A percentile compares a stretch with the other conserved stretches of the same genome.
phyloP scores from a whole-genome alignment of 1,139 yeast genomes.

The Candida dubliniensis region DNA sequence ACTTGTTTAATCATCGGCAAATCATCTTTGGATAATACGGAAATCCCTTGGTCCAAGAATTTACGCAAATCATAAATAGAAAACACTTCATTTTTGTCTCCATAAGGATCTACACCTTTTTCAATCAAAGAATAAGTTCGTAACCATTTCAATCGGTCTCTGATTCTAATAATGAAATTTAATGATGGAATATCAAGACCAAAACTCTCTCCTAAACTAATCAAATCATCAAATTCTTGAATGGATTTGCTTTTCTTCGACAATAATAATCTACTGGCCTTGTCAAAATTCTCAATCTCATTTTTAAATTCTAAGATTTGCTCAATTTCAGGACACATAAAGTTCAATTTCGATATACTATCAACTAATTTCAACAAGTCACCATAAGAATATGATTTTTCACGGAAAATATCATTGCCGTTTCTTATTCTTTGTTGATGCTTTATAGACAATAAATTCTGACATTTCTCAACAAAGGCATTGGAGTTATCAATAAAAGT shows the following conservation, averaged over 20 bases:
- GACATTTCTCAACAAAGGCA: slow-evolving; percentile 58
- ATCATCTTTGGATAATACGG: slow-evolving; percentile 32
- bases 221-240: slow-evolving; percentile 47
- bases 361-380: slow-evolving; percentile 37
- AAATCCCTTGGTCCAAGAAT: slow-evolving; percentile 44
- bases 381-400: slow-evolving; percentile 9
- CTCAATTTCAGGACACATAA: slow-evolving; percentile 60
- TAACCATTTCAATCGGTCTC: slow-evolving; percentile 53
- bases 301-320: slow-evolving; percentile 53
- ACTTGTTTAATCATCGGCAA: slow-evolving; percentile 22
- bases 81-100: slow-evolving; percentile 37
- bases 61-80: slow-evolving; percentile 35
- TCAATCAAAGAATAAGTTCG: slow-evolving; percentile 33
- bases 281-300: slow-evolving; percentile 56
- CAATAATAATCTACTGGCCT: slow-evolving; percentile 43
- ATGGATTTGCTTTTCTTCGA: slow-evolving; percentile 26
- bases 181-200: slow-evolving; percentile 58
- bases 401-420: slow-evolving; percentile 14
- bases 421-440: slow-evolving; percentile 52
- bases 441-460: slow-evolving; percentile 47
- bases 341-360: slow-evolving; percentile 50
- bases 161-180: slow-evolving; percentile 46
- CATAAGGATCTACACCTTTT: slow-evolving; percentile 44
- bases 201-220: slow-evolving; percentile 56
- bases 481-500: slow-evolving; percentile 46